Evolutionary conservation across 1,139 yeast genomes (phyloP).

Genomic region (Geotrichum klebahnii): DNA sequence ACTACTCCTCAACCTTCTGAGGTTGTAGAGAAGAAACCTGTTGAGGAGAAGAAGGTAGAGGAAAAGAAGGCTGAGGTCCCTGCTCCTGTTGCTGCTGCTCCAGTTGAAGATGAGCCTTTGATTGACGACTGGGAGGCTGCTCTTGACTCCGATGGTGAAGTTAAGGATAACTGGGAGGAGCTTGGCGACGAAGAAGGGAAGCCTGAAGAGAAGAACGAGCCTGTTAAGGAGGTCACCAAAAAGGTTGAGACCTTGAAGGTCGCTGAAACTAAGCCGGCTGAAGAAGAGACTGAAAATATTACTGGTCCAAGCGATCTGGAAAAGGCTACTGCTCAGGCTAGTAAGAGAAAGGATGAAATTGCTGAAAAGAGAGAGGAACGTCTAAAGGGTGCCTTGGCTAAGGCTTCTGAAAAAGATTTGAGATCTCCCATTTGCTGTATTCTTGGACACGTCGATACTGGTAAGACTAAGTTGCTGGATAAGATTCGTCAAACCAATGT

Average conservation of each 20-base stretch:
- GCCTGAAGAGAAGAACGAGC: slow-evolving; percentile 25
- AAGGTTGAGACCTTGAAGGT: slow-evolving; percentile 28
- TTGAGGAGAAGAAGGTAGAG: too few species aligned
- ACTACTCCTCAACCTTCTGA: slow-evolving; percentile 34
- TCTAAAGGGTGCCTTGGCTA: slow-evolving; percentile 40
- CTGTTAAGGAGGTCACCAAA: slow-evolving; percentile 27
- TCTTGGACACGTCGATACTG: slow-evolving; percentile 98
- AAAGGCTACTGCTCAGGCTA: slow-evolving; percentile 29
- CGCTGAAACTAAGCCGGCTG: slow-evolving; percentile 24
- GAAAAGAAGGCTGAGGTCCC: slow-evolving; percentile 30
- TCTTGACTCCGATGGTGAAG: slow-evolving; percentile 41
- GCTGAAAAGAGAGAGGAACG: slow-evolving; percentile 42
- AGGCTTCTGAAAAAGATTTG: slow-evolving; percentile 46
- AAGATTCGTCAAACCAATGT: slow-evolving; percentile 97
- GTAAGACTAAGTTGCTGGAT: slow-evolving; percentile 94
- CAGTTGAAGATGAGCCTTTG: slow-evolving; percentile 32
- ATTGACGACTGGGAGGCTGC: slow-evolving; percentile 43
- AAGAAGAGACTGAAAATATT: slow-evolving; percentile 25
- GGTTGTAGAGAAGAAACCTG: too few species aligned
- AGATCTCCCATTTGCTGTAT: slow-evolving; percentile 99
- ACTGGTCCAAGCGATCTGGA: slow-evolving; percentile 34
- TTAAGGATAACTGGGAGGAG: slow-evolving; percentile 36
- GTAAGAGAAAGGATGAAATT: slow-evolving; percentile 35
- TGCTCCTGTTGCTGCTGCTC: slow-evolving; percentile 33
- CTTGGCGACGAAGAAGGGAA: slow-evolving; percentile 33